phyloP scores from a whole-genome alignment of 129 eudicot species.

The Ambrosia artemisiifolia region DNA sequence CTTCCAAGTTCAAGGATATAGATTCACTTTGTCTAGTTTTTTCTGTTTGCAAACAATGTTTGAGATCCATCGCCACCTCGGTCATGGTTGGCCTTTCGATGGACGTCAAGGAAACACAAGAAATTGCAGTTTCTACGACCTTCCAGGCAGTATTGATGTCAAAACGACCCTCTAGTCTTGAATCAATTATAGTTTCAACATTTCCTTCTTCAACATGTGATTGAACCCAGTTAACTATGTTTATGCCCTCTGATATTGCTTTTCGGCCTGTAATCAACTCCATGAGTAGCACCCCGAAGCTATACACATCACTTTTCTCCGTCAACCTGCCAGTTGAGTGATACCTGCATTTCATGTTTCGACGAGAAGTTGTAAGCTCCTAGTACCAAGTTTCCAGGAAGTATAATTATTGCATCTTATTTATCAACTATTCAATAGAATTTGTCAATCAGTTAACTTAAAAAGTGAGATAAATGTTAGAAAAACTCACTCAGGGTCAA shows the following conservation, averaged over 20 bases:
- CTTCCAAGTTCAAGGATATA: background rate
- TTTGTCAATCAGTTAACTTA: background rate
- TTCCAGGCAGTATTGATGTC: background rate
- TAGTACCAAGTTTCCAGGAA: background rate
- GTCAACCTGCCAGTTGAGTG: conserved; percentile 20
- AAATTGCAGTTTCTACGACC: conserved; percentile 4
- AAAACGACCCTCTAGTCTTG: conserved; percentile 8
- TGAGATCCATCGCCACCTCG: conserved; percentile 11
- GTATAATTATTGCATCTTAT: background rate
- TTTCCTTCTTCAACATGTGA: conserved; percentile 12
- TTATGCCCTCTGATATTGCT: conserved; percentile 1
- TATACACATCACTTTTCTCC: conserved; percentile 35
- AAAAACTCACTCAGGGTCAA: conserved; percentile 22
- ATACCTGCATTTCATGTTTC: conserved; percentile 18
- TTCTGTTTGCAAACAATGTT: background rate
- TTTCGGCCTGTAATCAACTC: conserved; percentile 29
- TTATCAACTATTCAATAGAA: background rate
- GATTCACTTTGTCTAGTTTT: background rate
- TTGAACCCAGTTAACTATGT: conserved; percentile 14
- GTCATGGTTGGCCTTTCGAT: conserved; percentile 15
- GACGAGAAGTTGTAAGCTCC: background rate
- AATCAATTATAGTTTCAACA: conserved; percentile 13
- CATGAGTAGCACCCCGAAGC: conserved; percentile 31
- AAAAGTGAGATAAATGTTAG: background rate
- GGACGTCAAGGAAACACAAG: background rate